Base-by-base conservation (phyloP, 1,284 basidiomycete genomes). In the Testicularia cyperi region DNA sequence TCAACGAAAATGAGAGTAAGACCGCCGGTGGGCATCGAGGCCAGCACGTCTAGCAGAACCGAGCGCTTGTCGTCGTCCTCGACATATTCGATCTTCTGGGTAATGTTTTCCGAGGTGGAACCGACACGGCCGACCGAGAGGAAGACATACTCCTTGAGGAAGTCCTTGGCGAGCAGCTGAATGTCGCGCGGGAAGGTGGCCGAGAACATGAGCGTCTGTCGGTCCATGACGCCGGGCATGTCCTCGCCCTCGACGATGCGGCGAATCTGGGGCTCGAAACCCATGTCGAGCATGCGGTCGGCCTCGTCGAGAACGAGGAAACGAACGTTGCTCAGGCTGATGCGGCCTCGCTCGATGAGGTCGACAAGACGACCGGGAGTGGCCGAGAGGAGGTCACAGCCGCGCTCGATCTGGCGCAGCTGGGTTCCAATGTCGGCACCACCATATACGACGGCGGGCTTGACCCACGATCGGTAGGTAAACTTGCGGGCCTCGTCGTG, bases 201-300 rank as follows among this genome's bases (percentile, higher is more conserved):
- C 58, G 88, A 92, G 82, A 99, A 99, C 94, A 99, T 98, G 80
- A 99, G 88, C 7, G 95, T 99, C 78, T 98, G 95, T 58, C 95
- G 89, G 22, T 92, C 86, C 44, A 85, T 81, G 19, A 89, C 86
- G 43, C 86, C 88, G 21, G 95, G 92, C 94, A 99, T 99, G 79
- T 98, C 95, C 75, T 94, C 92, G 63, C 89, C 89, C 78, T 97
- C 90, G 23, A 99, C 95, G 77, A 99, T 99, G 38, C 92, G 84
- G 63, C 94, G 86, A 75, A 99, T 99, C 80, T 98, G 94, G 54
- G 95, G 95, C 80, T 99, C 94, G 83, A 99, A 99, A 88, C 94
- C 94, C 94, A 99, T 99, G 82, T 99, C 94, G 72, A 99, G 84
- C 94, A 99, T 99, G 75, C 94, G 89, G 81, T 99, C 95, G 56